A percentile compares a stretch with the other conserved stretches of the same genome.
Evolutionary conservation across 1,284 basidiomycete species (phyloP).

Genomic region (Heliocybe sulcata): DNA sequence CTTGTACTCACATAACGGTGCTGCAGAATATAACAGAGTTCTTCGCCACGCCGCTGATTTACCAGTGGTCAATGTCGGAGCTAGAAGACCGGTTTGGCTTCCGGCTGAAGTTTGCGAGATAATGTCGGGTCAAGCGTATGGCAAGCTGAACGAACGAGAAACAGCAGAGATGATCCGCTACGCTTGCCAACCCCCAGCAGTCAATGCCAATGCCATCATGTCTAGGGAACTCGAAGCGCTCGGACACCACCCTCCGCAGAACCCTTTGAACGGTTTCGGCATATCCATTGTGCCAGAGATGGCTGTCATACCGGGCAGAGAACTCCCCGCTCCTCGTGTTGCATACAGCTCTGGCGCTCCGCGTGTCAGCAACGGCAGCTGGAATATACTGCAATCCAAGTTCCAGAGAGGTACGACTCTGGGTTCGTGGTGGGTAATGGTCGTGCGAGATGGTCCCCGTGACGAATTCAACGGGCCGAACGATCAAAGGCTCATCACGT

Average conservation of each 20-base stretch:
- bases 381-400: constrained; percentile 66
- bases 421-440: constrained; percentile 49
- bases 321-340: constrained; percentile 50
- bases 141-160: constrained; percentile 43
- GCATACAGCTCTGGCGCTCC: constrained; percentile 40
- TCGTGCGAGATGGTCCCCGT: constrained; percentile 39
- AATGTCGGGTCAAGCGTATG: constrained; percentile 44
- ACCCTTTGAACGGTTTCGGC: constrained; percentile 42
- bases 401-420: constrained; percentile 48
- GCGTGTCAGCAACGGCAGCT: constrained; percentile 47
- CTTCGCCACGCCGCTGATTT: constrained; percentile 42
- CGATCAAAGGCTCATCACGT: constrained; percentile 30
- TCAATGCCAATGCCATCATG: constrained; percentile 52
- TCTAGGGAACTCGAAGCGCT: constrained; percentile 46
- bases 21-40: constrained; percentile 38
- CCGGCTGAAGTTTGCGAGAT: constrained; percentile 70
- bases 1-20: not conserved
- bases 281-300: constrained; percentile 47
- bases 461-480: constrained; percentile 28
- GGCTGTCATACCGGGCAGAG: constrained; percentile 52
- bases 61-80: constrained; percentile 53
- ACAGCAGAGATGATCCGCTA: constrained; percentile 58
- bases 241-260: constrained; percentile 33
- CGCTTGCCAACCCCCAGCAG: constrained; percentile 51
- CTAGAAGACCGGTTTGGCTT: constrained; percentile 33